Evolutionary conservation across 176 grass and related monocot genomes (phyloP).

Genomic region (Phragmites australis): DNA sequence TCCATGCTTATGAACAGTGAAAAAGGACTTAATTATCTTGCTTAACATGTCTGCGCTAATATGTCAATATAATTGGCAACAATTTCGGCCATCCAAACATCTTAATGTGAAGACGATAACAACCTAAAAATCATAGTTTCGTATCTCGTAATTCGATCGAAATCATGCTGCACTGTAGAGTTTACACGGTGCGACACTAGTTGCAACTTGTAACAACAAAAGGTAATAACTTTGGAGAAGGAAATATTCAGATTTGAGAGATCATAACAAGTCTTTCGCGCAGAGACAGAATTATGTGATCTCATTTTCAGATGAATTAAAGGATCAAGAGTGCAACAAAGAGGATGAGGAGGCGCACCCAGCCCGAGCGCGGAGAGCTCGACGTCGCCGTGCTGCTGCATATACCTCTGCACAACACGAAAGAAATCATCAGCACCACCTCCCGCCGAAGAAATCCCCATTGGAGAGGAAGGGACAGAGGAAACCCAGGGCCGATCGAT

Average conservation of each 20-base stretch:
- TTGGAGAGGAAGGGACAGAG: background rate
- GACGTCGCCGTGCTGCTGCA: constrained; percentile 73
- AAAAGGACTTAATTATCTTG: background rate
- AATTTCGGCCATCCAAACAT: background rate
- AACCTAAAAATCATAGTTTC: background rate
- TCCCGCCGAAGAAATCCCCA: background rate
- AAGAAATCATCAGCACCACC: background rate
- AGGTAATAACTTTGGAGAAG: too few relatives aligned
- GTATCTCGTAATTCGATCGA: background rate
- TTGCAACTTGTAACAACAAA: background rate
- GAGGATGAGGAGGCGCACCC: constrained; percentile 41
- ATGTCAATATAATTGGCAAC: background rate
- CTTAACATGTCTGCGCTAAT: background rate
- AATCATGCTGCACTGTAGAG: background rate
- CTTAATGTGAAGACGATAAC: too few relatives aligned
- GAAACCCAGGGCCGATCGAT: background rate
- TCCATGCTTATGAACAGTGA: background rate
- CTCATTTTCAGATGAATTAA: background rate
- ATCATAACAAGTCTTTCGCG: background rate
- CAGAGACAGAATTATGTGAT: background rate
- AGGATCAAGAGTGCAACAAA: background rate
- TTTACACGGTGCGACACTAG: background rate
- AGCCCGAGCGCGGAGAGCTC: constrained; percentile 87
- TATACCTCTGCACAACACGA: constrained; percentile 58
- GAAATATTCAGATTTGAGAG: background rate